Conservation (phyloP, 345 rosid species). For the Anacardium occidentale region DNA sequence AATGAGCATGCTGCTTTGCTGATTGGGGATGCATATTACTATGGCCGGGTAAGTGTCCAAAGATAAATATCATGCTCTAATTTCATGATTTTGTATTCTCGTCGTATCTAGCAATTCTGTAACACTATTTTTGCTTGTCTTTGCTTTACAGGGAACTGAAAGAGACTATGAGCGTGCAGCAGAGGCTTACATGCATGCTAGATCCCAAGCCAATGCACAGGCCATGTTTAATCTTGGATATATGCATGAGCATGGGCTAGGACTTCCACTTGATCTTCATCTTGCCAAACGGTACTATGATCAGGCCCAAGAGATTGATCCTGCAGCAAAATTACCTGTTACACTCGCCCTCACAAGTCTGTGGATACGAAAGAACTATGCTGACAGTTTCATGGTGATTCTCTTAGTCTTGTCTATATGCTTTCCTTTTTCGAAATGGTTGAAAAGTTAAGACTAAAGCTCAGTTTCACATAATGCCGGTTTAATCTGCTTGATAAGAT, state of each 20-base stretch:
- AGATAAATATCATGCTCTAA: neutral
- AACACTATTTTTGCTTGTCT: neutral
- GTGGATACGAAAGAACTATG: conserved; percentile 65
- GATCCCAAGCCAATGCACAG: conserved; percentile 89
- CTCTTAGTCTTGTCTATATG: no score
- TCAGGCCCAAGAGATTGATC: conserved; percentile 73
- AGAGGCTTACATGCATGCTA: conserved; percentile 97
- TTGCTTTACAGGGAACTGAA: conserved; percentile 65
- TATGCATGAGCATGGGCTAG: conserved; percentile 99
- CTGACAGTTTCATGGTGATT: no score
- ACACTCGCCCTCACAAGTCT: conserved; percentile 80
- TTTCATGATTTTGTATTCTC: conserved; percentile 6
- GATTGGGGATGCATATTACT: conserved; percentile 98
- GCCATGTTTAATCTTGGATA: conserved; percentile 99
- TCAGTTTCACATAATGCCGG: no score
- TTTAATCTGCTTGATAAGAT: no score
- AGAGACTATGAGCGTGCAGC: conserved; percentile 95
- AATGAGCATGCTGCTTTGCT: conserved; percentile 98
- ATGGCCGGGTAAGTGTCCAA: conserved; percentile 71
- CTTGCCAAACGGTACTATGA: conserved; percentile 97
- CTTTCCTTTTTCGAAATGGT: no score
- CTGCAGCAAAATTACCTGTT: conserved; percentile 88
- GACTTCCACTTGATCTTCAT: conserved; percentile 92
- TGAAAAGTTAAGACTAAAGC: no score
- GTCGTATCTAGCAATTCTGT: neutral